Evolutionary conservation across 176 grass and related monocot genomes (phyloP).

Genomic region (Microstegium vimineum): DNA sequence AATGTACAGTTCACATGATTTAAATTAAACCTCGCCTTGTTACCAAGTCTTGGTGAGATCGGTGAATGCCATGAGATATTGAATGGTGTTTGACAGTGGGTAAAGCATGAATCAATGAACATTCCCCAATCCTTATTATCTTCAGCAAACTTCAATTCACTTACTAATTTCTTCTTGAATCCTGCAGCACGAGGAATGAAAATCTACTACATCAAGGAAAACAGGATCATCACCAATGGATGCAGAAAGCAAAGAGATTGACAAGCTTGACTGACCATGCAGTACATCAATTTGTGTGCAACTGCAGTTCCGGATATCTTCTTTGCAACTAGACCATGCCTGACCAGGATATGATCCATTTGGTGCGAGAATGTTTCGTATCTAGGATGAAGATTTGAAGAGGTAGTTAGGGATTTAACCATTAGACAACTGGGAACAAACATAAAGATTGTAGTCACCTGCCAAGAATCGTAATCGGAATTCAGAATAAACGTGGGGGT

Average conservation of each 20-base stretch:
- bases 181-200: constrained; percentile 5
- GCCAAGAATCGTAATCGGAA: too few species aligned
- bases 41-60: constrained; percentile 38
- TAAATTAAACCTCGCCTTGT: constrained; percentile 29
- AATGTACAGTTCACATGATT: not conserved
- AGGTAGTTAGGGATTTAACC: too few species aligned
- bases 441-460: too few species aligned
- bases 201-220: not conserved
- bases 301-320: constrained; percentile 40
- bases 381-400: constrained; percentile 3
- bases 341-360: constrained; percentile 22
- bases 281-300: constrained; percentile 43
- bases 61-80: constrained; percentile 39
- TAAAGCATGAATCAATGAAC: constrained; percentile 77
- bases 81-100: constrained; percentile 54
- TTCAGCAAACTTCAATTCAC: constrained; percentile 28
- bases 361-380: constrained; percentile 38
- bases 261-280: constrained; percentile 28
- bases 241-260: not conserved
- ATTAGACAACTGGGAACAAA: too few species aligned
- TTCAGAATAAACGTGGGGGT: too few species aligned
- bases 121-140: constrained; percentile 41
- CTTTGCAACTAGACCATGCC: constrained; percentile 42
- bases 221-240: not conserved
- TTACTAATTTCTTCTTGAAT: constrained; percentile 42